A percentile compares a stretch with the other conserved stretches of the same genome.
phyloP scores from a whole-genome alignment of 73 alveolate species.

The Paramecium tetraurelia region DNA sequence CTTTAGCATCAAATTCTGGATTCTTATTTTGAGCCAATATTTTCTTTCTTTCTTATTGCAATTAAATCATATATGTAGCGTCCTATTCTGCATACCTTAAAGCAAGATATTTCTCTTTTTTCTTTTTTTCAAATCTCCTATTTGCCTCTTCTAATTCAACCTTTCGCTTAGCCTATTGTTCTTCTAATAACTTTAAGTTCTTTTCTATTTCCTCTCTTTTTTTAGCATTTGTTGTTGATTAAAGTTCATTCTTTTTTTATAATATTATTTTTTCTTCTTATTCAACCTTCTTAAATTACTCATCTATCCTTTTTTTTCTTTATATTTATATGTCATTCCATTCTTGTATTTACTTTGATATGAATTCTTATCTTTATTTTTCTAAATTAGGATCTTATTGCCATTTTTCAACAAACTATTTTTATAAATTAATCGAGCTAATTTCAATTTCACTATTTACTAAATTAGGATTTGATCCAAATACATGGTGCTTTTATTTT shows the following conservation, averaged over 20 bases:
- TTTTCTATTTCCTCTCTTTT: slow-evolving; percentile 29
- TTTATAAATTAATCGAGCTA: background rate
- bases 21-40: background rate
- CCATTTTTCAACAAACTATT: slow-evolving; percentile 27
- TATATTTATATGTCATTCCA: slow-evolving; percentile 24
- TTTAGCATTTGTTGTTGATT: background rate
- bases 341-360: slow-evolving; percentile 17
- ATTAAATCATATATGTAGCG: background rate
- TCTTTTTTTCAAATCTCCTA: background rate
- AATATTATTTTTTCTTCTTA: background rate
- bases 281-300: background rate
- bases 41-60: slow-evolving; percentile 22
- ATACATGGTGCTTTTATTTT: slow-evolving; percentile 5
- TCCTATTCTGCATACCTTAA: slow-evolving; percentile 17
- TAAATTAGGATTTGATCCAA: slow-evolving; percentile 14
- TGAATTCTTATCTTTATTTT: slow-evolving; percentile 2
- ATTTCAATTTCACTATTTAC: slow-evolving; percentile 31
- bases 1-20: slow-evolving; percentile 48
- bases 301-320: slow-evolving; percentile 21
- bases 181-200: slow-evolving; percentile 13
- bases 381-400: background rate
- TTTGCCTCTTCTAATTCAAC: slow-evolving; percentile 11
- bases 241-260: background rate
- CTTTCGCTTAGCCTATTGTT: background rate
- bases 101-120: slow-evolving; percentile 22